These are phyloP conservation scores for Echites panduratus DNA, from an alignment of 257 asterid species.

Conservation along the genomic window DNA sequence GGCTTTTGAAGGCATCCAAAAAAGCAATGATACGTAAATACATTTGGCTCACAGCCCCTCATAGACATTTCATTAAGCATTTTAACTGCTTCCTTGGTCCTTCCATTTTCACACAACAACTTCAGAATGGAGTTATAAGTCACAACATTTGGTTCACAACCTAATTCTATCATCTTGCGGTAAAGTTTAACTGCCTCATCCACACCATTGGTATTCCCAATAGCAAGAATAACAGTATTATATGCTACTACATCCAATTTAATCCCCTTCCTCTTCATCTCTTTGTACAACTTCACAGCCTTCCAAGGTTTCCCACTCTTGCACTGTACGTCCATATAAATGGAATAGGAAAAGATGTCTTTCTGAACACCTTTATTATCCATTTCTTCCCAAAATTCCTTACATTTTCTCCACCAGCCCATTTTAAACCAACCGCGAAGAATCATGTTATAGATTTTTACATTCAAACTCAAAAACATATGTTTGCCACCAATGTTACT, in stretches of 20 bases:
- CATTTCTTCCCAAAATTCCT: conserved; percentile 92
- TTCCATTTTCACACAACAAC: conserved; percentile 76
- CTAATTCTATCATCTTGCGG: conserved; percentile 70
- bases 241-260: conserved; percentile 67
- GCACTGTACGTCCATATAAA: conserved; percentile 79
- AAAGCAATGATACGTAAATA: conserved; percentile 63
- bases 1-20: conserved; percentile 76
- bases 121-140: conserved; percentile 72
- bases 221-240: conserved; percentile 69
- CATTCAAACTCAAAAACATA: conserved; percentile 30
- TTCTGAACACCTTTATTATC: conserved; percentile 60
- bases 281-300: conserved; percentile 73
- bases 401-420: conserved; percentile 83
- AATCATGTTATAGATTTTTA: conserved; percentile 64
- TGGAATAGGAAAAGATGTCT: conserved; percentile 76
- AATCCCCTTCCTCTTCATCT: conserved; percentile 74
- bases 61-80: conserved; percentile 52
- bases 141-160: conserved; percentile 59
- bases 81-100: conserved; percentile 58
- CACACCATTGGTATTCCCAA: conserved; percentile 73
- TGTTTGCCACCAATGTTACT: conserved; percentile 20
- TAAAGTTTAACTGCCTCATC: conserved; percentile 63
- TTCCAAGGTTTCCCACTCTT: conserved; percentile 87
- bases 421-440: conserved; percentile 82
- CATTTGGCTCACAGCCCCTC: conserved; percentile 64